Base-by-base conservation (phyloP, 345 rosid species). In the Hypericum perforatum region DNA sequence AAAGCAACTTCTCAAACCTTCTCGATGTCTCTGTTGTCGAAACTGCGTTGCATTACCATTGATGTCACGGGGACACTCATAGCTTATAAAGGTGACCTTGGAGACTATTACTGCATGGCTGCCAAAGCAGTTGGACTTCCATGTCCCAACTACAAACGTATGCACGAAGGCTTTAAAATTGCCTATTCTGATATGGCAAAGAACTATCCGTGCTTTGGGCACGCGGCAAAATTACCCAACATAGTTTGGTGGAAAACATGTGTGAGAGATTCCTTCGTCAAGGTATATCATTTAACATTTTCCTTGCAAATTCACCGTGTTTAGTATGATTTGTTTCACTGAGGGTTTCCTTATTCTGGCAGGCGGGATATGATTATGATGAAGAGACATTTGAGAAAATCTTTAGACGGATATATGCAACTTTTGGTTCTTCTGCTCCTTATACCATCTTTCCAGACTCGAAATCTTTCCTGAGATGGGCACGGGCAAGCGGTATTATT, bases 101-200 rank as follows among this genome's bases (percentile, higher is more conserved):
- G 98, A 55, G 96, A 92, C 75, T 92, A 88, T 74, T 92, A 88
- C 49, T 92, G 98, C 73, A 92, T 92, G 98, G 98, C 96, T 47
- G 96, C 98, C 61, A 92, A 92, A 74, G 72, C 98, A 13, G 76
- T 71, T 56, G 98, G 98, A 49, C 71, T 78, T 37, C 94, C 94
- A 16, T 92, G 98, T 69, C 98, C 98, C 15, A 95, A 92, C 69
- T 92, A 92, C 58, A 85, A 83, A 61, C 79, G 94, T 0, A 69
- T 92, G 44, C 98, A 92, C 52, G 81, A 83, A 75, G 96, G 98
- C 58, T 92, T 92, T 64, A 85, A 88, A 58, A 59, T 79, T 63
- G 96, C 98, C 42, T 92, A 92, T 39, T 74, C 85, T 15, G 94
- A 88, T 12, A 92, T 88, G 96, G 86, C 94, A 39, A 81, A 61